phyloP scores from a whole-genome alignment of 2,329 filamentous ascomycete genomes.

The Fusarium sp. region DNA sequence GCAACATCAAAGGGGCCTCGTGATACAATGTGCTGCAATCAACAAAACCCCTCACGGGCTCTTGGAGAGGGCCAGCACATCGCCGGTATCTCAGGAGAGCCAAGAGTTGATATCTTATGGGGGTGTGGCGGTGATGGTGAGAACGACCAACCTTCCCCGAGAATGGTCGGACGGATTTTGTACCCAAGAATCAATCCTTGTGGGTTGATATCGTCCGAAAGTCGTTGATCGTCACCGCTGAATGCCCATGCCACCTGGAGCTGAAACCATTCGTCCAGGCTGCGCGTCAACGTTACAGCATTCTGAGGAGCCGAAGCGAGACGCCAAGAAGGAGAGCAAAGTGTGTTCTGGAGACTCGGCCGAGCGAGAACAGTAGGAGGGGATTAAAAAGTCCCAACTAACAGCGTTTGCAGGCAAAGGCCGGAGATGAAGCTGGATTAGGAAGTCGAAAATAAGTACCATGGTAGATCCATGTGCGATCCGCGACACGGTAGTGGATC shows the following conservation, averaged over 20 bases:
- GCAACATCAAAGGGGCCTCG: constrained; percentile 20
- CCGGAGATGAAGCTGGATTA: constrained; percentile 51
- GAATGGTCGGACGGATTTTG: constrained; percentile 11
- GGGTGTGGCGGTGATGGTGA: constrained; percentile 27
- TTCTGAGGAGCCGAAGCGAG: constrained; percentile 33
- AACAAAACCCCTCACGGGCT: constrained; percentile 40
- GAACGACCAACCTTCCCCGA: constrained; percentile 20
- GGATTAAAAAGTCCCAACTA: constrained; percentile 14
- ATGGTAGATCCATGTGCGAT: constrained; percentile 45
- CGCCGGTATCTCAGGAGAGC: constrained; percentile 33
- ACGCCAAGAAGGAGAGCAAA: constrained; percentile 19
- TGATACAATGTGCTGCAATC: constrained; percentile 32
- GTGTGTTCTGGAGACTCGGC: constrained; percentile 48
- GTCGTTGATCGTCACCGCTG: constrained; percentile 45
- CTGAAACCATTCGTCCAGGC: constrained; percentile 44
- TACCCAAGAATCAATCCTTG: constrained; percentile 31
- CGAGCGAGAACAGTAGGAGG: constrained; percentile 35
- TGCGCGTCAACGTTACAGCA: constrained; percentile 31
- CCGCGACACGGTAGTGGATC: constrained; percentile 49
- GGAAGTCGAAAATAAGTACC: constrained; percentile 42
- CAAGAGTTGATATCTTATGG: constrained; percentile 38
- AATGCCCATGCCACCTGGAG: constrained; percentile 37
- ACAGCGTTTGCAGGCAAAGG: constrained; percentile 10
- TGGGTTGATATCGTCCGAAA: constrained; percentile 37
- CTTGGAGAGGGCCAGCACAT: constrained; percentile 29